Base-by-base conservation (phyloP, 345 rosid species). In the Salix koriyanagi region DNA sequence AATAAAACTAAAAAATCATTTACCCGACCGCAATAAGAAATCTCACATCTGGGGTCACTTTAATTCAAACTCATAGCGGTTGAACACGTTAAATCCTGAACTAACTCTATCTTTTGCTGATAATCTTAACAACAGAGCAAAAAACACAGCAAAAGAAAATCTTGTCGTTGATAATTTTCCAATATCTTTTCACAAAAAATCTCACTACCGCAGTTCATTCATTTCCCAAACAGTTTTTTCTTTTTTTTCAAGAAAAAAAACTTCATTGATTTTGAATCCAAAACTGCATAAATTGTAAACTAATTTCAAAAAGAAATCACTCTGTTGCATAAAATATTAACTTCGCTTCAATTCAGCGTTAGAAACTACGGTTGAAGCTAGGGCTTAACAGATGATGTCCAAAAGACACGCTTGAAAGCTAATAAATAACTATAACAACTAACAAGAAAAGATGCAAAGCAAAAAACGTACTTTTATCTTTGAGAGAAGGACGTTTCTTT, bases 21-120 rank as follows among this genome's bases (percentile, higher is more conserved):
- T 66, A 95, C 99, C 98, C 84, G 96, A 91, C 5, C 48, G 87
- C 98, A 75, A 93, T 85, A 61, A 93, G 87, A 86, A 66, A 93
- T 82, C 96, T 75, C 96, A 25, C 97, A 46, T 93, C 94, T 30
- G 94, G 97, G 75, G 94, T 91, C 25, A 81, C 86, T 85, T 90
- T 90, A 78, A 96, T 91, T 87, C 83, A 90, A 34, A 16, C 91
- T 86, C 2, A 94, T 90, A 5, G 98, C 94, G 23, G 94, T 96
- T 83, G 90, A 86, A 78, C 93, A 93, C 84, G 91, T 88, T 88
- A 93, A 84, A 64, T 96, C 98, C 85, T 90, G 96, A 82, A 96
- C 75, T 70, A 95, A 76, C 77, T 89, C 88, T 71, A 89, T 68
- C 70, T 85, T 86, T 36, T 83, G 85, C 79, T 50, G 83, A 68